phyloP scores from a whole-genome alignment of 1,139 yeast genomes.

The Saccharomyces hybrid region DNA sequence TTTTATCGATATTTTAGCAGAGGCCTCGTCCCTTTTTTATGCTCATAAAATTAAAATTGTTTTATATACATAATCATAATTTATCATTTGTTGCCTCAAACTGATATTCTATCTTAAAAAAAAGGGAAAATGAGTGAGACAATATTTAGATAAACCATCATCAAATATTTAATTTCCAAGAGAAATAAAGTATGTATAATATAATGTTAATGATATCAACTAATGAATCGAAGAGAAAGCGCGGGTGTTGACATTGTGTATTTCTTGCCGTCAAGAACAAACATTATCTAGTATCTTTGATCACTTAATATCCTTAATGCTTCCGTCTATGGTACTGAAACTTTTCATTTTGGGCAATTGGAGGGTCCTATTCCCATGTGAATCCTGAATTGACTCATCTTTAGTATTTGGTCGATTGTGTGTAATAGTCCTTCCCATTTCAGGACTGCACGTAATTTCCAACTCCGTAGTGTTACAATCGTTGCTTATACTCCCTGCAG shows the following conservation, averaged over 20 bases:
- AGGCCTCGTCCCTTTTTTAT: background rate
- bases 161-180: background rate
- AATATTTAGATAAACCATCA: background rate
- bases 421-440: background rate
- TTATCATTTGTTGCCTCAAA: background rate
- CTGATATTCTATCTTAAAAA: background rate
- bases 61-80: background rate
- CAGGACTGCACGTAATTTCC: constrained; percentile 12
- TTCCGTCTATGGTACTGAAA: constrained; percentile 23
- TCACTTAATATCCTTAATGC: constrained; percentile 12
- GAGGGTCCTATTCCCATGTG: constrained; percentile 3
- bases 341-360: constrained; percentile 25
- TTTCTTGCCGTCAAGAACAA: background rate
- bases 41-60: background rate
- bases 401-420: constrained; percentile 3
- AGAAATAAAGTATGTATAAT: background rate
- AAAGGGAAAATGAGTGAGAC: background rate
- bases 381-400: background rate
- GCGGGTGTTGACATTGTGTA: background rate
- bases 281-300: background rate
- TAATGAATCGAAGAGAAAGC: background rate
- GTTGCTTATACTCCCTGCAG: constrained; percentile 9
- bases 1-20: background rate
- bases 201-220: background rate
- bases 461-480: constrained; percentile 21